Evolutionary conservation across 768 basidiomycete genomes (phyloP), one percentile per base, ranked within the genome.

Genomic region (Lactifluus piperatus): DNA sequence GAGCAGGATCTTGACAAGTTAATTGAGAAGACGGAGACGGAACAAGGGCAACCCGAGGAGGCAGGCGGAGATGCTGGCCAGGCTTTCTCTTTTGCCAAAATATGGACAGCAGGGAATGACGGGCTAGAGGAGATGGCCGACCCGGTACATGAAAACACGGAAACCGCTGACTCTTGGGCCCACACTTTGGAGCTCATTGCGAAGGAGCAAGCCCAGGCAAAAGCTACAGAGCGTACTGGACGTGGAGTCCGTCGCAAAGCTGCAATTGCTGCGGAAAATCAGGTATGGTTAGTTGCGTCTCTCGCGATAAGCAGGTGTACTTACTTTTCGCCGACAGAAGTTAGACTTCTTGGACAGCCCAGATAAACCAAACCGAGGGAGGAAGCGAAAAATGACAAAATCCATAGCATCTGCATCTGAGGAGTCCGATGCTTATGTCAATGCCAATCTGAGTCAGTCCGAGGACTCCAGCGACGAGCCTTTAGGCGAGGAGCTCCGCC

Each of bases 21-120:
- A 26, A 89, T 98, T 54, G 85, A 91, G 68, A 88, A 83, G 69
- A 89, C 91, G 0, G 89, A 93, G 69, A 75, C 79, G 52, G 86
- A 91, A 61, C 81, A 74, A 13, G 80, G 83, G 26, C 71, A 79
- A 53, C 77, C 79, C 51, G 77, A 79, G 60, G 66, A 71, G 3
- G 70, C 72, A 20, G 68, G 75, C 5, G 79, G 77, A 57, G 79
- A 80, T 47, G 73, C 78, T n/a, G 75, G 76, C 37, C 70, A 84
- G 30, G 75, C 81, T 9, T 97, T 97, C 69, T 81, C 81, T 6
- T 95, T 94, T 67, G 93, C 94, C 11, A 94, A 94, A 70, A 80
- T 97, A 44, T 97, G 94, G 94, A 82, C 86, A 1, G 83, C 87
- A 24, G 83, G 87, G 60, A 86, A 87, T 67, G 86, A 86, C 54